Evolutionary conservation across 805 yeast genomes (phyloP).

Genomic region (Spathaspora sp.): DNA sequence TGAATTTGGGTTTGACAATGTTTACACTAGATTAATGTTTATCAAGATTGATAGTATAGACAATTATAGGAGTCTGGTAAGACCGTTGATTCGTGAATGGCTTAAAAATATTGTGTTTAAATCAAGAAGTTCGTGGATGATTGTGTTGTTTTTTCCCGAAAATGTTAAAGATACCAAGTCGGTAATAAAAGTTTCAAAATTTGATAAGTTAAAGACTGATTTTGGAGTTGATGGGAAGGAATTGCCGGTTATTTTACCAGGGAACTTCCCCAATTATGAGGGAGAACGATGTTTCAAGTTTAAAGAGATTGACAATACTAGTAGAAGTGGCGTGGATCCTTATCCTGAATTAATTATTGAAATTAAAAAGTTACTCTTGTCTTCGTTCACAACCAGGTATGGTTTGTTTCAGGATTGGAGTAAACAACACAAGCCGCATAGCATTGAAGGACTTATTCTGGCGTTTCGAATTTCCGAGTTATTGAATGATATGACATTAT

Average conservation of each 20-base stretch:
- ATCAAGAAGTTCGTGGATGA: slow-evolving; percentile 49
- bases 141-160: slow-evolving; percentile 49
- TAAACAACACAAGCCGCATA: slow-evolving; percentile 5
- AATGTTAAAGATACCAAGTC: slow-evolving; percentile 30
- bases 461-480: slow-evolving; percentile 51
- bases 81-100: slow-evolving; percentile 87
- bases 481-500: slow-evolving; percentile 51
- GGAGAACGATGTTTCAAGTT: slow-evolving; percentile 38
- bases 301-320: slow-evolving; percentile 19
- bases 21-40: slow-evolving; percentile 66
- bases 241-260: slow-evolving; percentile 12
- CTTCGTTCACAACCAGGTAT: slow-evolving; percentile 43
- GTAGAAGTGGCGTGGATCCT: slow-evolving; percentile 41
- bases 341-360: slow-evolving; percentile 46
- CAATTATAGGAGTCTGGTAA: slow-evolving; percentile 69
- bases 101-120: slow-evolving; percentile 39
- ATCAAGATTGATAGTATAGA: slow-evolving; percentile 66
- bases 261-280: slow-evolving; percentile 1
- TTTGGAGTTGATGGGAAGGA: slow-evolving; percentile 42
- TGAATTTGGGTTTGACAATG: slow-evolving; percentile 29
- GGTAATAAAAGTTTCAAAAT: slow-evolving; percentile 43
- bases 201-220: slow-evolving; percentile 54
- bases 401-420: slow-evolving; percentile 9
- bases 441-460: slow-evolving; percentile 16
- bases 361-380: slow-evolving; percentile 47